These are phyloP conservation scores for Chlorella sp. DNA, from an alignment of 139 green algal genomes.

Conservation along the genomic window DNA sequence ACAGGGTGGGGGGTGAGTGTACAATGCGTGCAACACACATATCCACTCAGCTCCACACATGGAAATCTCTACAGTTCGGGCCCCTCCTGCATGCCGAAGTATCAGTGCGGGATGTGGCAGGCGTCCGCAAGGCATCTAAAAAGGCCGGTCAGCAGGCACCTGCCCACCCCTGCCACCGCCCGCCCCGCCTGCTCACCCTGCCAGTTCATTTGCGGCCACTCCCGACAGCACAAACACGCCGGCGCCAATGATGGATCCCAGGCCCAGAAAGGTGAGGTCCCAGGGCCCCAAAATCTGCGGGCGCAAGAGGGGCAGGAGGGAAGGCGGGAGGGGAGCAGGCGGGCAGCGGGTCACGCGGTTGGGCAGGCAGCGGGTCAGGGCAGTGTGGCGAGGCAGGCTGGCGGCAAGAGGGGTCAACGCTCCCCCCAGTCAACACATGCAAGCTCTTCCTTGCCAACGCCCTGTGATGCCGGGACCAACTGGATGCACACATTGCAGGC, in stretches of 20 bases:
- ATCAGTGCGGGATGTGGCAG: neutral
- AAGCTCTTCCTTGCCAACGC: too few species aligned
- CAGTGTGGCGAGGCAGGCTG: too few species aligned
- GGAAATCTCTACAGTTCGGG: too few species aligned
- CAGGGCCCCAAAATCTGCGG: conserved; percentile 6
- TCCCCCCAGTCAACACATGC: too few species aligned
- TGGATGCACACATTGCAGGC: neutral
- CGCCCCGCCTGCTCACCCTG: conserved; percentile 45
- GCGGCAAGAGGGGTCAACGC: too few species aligned
- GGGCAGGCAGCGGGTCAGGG: neutral
- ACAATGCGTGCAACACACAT: neutral
- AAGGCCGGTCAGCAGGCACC: neutral
- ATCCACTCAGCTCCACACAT: neutral
- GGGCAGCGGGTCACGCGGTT: too few species aligned
- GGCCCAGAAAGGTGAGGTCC: conserved; percentile 74
- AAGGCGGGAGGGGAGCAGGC: neutral
- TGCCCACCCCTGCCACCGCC: neutral
- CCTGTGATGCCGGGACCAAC: neutral
- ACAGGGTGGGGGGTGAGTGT: neutral
- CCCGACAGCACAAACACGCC: conserved; percentile 92
- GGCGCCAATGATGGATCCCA: conserved; percentile 89
- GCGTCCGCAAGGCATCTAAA: too few species aligned
- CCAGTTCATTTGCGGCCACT: conserved; percentile 69
- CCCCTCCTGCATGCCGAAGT: too few species aligned
- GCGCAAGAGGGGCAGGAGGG: neutral